phyloP scores from a whole-genome alignment of 2,329 filamentous ascomycete species.

The Sarocladium oryzae region DNA sequence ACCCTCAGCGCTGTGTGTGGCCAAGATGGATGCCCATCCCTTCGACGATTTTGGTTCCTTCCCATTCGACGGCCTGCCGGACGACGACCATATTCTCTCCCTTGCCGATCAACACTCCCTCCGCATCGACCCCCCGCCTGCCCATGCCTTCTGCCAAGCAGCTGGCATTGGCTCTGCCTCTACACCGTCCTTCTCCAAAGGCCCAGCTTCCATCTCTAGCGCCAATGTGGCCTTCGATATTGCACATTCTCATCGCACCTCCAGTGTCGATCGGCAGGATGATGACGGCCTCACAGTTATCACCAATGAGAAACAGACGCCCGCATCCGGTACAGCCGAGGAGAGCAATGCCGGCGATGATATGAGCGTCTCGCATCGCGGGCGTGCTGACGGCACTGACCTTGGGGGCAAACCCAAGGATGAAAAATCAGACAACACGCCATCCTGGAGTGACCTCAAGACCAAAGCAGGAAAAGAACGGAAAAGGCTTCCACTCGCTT shows the following conservation, averaged over 20 bases:
- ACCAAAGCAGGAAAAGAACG: conserved; percentile 93
- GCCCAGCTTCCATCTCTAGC: background rate
- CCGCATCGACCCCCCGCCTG: conserved; percentile 21
- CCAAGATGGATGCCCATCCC: conserved; percentile 39
- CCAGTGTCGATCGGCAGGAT: conserved; percentile 36
- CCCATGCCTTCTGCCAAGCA: conserved; percentile 15
- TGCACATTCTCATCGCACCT: conserved; percentile 15
- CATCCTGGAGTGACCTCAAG: conserved; percentile 76
- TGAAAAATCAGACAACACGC: conserved; percentile 48
- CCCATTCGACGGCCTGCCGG: conserved; percentile 32
- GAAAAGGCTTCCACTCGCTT: conserved; percentile 86
- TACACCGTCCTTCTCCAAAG: conserved; percentile 17
- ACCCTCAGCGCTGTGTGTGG: too few relatives aligned
- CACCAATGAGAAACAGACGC: conserved; percentile 20
- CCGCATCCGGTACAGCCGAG: conserved; percentile 41
- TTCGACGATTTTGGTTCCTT: conserved; percentile 48
- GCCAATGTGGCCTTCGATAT: background rate
- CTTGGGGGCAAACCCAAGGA: conserved; percentile 47
- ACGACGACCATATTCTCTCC: conserved; percentile 19
- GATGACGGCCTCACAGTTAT: conserved; percentile 35
- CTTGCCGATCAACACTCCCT: conserved; percentile 28
- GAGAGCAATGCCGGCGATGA: conserved; percentile 54
- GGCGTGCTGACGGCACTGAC: conserved; percentile 46
- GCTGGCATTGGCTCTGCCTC: conserved; percentile 14
- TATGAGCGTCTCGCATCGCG: conserved; percentile 38